Conservation (phyloP, 169 alveolate genomes). For the Cryptosporidium meleagridis region DNA sequence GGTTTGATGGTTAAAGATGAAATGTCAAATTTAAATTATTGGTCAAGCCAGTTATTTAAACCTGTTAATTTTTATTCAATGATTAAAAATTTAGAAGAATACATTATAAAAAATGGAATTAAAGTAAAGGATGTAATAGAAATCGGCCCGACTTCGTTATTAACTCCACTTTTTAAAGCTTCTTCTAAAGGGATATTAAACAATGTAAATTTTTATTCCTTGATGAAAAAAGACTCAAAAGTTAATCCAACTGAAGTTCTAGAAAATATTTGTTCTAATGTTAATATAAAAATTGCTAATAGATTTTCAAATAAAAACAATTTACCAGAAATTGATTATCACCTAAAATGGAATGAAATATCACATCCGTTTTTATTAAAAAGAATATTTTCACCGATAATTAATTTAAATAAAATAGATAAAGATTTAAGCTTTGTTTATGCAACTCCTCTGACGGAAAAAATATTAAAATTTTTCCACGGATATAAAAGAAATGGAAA, state of each 20-base stretch:
- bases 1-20: slow-evolving; percentile 60
- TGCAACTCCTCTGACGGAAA: slow-evolving; percentile 39
- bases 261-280: background rate
- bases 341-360: slow-evolving; percentile 42
- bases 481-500: slow-evolving; percentile 27
- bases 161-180: slow-evolving; percentile 70
- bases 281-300: background rate
- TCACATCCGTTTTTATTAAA: slow-evolving; percentile 58
- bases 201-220: slow-evolving; percentile 8
- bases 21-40: slow-evolving; percentile 55
- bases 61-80: slow-evolving; percentile 73
- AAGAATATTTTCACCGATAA: slow-evolving; percentile 31
- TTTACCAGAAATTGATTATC: background rate
- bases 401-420: background rate
- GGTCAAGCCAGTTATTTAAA: slow-evolving; percentile 73
- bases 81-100: slow-evolving; percentile 39
- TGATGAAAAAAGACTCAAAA: background rate
- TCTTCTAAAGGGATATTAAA: slow-evolving; percentile 15
- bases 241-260: background rate
- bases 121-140: slow-evolving; percentile 72
- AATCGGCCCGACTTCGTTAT: slow-evolving; percentile 78
- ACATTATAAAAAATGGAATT: background rate
- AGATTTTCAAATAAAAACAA: background rate
- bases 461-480: slow-evolving; percentile 18
- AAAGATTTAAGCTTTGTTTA: background rate